phyloP scores from a whole-genome alignment of 108 stramenopile genomes.

The Cyclotella sp. region DNA sequence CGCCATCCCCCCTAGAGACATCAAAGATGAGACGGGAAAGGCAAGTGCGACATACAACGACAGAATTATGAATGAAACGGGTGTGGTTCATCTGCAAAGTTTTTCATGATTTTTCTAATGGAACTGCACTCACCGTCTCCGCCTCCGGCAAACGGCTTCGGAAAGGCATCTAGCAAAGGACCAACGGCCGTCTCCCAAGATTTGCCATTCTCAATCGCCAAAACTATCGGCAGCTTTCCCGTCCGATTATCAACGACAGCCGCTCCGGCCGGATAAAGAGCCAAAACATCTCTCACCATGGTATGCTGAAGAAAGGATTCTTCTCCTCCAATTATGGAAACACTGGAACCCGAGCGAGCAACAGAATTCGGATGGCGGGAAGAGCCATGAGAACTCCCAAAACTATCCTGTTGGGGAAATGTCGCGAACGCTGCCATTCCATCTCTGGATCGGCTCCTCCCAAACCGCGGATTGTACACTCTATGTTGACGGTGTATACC shows the following conservation, averaged over 20 bases:
- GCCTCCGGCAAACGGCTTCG: constrained; percentile 44
- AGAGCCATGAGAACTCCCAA: constrained; percentile 24
- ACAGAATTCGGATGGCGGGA: neutral
- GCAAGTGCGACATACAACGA: no score
- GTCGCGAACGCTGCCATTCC: constrained; percentile 25
- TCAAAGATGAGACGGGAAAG: neutral
- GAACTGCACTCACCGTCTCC: constrained; percentile 29
- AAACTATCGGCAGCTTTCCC: constrained; percentile 55
- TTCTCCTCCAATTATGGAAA: constrained; percentile 17
- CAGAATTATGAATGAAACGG: neutral
- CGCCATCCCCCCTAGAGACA: constrained; percentile 38
- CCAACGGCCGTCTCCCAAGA: constrained; percentile 54
- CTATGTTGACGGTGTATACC: constrained; percentile 13
- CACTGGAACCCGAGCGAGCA: constrained; percentile 10
- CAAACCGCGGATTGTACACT: constrained; percentile 59
- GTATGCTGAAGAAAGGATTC: constrained; percentile 44
- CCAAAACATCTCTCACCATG: constrained; percentile 48
- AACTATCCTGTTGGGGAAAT: constrained; percentile 17
- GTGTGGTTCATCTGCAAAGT: neutral
- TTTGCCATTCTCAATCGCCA: constrained; percentile 61
- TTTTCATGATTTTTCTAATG: neutral
- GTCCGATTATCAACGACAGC: constrained; percentile 39
- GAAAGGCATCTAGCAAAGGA: constrained; percentile 49
- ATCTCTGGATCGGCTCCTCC: constrained; percentile 45
- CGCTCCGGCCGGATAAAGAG: constrained; percentile 49